phyloP scores from a whole-genome alignment of 139 green algal genomes.

The Edaphochlamys debaryana region DNA sequence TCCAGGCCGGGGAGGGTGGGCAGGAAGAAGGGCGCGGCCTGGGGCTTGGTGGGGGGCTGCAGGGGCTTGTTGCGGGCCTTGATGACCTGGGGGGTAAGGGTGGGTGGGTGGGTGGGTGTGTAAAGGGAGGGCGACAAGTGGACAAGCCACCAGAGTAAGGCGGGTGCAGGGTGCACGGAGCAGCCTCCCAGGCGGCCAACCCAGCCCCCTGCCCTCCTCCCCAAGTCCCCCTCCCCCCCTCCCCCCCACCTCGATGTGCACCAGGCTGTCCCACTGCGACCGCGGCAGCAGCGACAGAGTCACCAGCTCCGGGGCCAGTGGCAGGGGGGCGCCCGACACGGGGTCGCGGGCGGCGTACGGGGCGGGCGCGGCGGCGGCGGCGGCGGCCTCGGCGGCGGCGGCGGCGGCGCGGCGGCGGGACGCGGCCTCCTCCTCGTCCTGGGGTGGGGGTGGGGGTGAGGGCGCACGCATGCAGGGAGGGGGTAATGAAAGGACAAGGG shows the following conservation, averaged over 20 bases:
- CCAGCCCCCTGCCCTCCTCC: background rate
- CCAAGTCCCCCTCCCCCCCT: background rate
- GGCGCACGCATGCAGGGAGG: no score
- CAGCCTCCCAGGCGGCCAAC: no score
- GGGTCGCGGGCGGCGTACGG: slow-evolving; percentile 49
- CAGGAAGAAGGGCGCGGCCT: slow-evolving; percentile 97
- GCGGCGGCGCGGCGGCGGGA: background rate
- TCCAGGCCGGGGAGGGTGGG: slow-evolving; percentile 76
- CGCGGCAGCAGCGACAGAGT: slow-evolving; percentile 89
- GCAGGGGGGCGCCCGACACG: slow-evolving; percentile 61
- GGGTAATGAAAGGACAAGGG: no score
- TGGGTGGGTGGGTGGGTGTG: no score
- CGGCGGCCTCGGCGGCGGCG: background rate
- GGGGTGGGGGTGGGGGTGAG: background rate
- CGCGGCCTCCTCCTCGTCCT: slow-evolving; percentile 15
- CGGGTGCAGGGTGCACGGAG: no score
- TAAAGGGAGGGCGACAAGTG: no score
- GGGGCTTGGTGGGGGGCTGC: slow-evolving; percentile 91
- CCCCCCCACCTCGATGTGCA: slow-evolving; percentile 79
- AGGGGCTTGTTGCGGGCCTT: slow-evolving; percentile 92
- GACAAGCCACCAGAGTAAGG: no score
- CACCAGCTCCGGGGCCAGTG: slow-evolving; percentile 79
- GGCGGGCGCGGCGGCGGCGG: background rate
- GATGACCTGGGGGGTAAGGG: slow-evolving; percentile 65
- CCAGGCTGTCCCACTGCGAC: slow-evolving; percentile 89